Base-by-base conservation (phyloP, 2,329 filamentous ascomycete genomes). In the Nectriaceae sp. region DNA sequence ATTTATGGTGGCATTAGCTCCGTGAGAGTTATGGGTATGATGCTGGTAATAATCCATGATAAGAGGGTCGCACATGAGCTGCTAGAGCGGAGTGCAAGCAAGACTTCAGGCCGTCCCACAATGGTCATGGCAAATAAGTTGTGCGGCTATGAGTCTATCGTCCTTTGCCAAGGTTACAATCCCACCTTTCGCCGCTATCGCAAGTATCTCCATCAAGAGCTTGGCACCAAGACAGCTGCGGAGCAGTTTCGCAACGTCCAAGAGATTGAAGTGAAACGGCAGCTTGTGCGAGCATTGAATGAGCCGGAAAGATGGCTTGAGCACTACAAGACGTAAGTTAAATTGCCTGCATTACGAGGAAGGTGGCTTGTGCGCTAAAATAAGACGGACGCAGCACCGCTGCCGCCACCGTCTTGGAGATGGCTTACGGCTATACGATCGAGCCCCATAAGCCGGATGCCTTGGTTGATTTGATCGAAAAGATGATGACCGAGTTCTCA, bases 31-130 rank as follows among this genome's bases (percentile, higher is more conserved):
- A 51, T 76, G 1, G 73, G 72, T 1, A 64, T 64, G 24, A 71
- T 70, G 2, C 55, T 76, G 5, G 56, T 77, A 22, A 53, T 76
- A 3, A 46, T 76, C 1, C 68, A 76, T 45, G 68, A 71, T 44
- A 50, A 59, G 26, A 54, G 67, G 4, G 55, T 69, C 3, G 66
- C 69, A 2, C 49, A 64, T 2, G 69, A 74, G 4, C 56, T 76
- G 2, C 49, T 76, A 15, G 68, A 65, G 11, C 70, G 68, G 49
- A 60, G 40, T 4, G 66, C 67, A 0, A 51, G 63, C 3, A 68
- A 64, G 40, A 67, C 67, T 1, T 70, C 69, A 2, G 54, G 53
- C 0, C 60, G 70, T 6, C 65, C 70, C 0, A 49, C 26, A 3
- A 54, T 62, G 24, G 16, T 44, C 2, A 62, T 62, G 24, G 52